A percentile compares a stretch with the other conserved stretches of the same genome.
Evolutionary conservation across 768 basidiomycete species (phyloP).

Genomic region (Podaxis sp.): DNA sequence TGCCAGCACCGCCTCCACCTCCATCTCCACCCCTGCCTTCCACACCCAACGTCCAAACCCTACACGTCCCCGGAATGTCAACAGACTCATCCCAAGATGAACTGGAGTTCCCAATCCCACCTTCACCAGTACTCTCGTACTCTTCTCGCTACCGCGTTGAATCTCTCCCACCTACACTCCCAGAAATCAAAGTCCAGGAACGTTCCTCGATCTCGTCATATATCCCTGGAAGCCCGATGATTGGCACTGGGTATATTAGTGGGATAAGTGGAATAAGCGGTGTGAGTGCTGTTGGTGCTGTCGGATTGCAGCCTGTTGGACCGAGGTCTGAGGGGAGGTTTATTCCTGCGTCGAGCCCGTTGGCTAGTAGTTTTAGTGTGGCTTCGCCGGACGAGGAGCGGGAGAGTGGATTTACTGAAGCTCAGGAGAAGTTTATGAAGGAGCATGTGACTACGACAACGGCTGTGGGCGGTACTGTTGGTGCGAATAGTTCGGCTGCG

Average conservation of each 20-base stretch:
- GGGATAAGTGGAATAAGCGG: constrained; percentile 3
- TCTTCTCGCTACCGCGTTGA: constrained; percentile 42
- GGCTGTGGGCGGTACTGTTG: not conserved
- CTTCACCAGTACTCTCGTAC: constrained; percentile 32
- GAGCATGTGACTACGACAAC: not conserved
- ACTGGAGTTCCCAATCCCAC: constrained; percentile 39
- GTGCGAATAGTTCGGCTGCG: constrained; percentile 14
- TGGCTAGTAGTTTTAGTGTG: constrained; percentile 35
- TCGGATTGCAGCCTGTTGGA: constrained; percentile 10
- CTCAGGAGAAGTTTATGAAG: constrained; percentile 9
- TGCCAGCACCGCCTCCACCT: not conserved
- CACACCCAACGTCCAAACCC: constrained; percentile 15
- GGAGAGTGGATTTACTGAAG: not conserved
- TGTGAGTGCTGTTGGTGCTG: not conserved
- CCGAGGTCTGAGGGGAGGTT: constrained; percentile 25
- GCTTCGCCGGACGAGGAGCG: constrained; percentile 17
- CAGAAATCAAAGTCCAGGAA: constrained; percentile 48
- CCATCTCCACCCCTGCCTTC: constrained; percentile 1
- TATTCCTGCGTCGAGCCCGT: constrained; percentile 39
- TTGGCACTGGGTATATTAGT: constrained; percentile 12
- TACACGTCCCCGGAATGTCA: constrained; percentile 14
- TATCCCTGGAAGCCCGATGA: constrained; percentile 9
- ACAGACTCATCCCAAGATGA: constrained; percentile 22
- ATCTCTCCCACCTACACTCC: constrained; percentile 52
- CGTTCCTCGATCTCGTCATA: constrained; percentile 41